Percentiles rank a stretch among this genome's conserved stretches.
Evolutionary conservation across 176 grass and related monocot species (phyloP).

Genomic region (Phoenix dactylifera): DNA sequence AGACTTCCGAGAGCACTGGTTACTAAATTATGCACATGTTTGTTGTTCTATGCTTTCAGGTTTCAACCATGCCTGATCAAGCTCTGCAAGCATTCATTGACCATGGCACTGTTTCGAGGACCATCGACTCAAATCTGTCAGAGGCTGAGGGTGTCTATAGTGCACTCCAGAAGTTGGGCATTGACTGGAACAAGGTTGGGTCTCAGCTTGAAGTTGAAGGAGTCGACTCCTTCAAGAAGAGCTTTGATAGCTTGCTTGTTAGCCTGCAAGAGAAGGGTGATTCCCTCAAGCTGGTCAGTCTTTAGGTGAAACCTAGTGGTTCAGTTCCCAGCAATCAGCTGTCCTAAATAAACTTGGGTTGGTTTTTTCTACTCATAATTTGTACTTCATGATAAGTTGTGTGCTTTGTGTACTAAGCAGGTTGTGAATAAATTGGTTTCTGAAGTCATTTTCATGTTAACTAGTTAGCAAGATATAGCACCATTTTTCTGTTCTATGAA

Average conservation of each 20-base stretch:
- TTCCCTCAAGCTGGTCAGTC: slow-evolving; percentile 45
- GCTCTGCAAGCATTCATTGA: slow-evolving; percentile 80
- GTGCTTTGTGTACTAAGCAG: too few species aligned
- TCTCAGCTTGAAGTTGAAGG: slow-evolving; percentile 83
- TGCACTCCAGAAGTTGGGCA: slow-evolving; percentile 88
- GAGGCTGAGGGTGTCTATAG: slow-evolving; percentile 84
- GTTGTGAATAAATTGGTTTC: too few species aligned
- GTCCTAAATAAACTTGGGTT: slow-evolving; percentile 17
- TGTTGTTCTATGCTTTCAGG: slow-evolving; percentile 38
- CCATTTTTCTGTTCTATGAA: too few species aligned
- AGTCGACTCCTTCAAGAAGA: slow-evolving; percentile 89
- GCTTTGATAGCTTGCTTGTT: slow-evolving; percentile 80
- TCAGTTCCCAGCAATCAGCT: neutral
- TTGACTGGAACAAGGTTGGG: slow-evolving; percentile 68
- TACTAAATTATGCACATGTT: too few species aligned
- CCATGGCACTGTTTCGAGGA: slow-evolving; percentile 77
- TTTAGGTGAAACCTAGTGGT: neutral
- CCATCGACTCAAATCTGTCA: slow-evolving; percentile 70
- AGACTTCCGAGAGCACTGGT: too few species aligned
- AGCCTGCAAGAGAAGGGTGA: slow-evolving; percentile 81
- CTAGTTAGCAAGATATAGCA: too few species aligned
- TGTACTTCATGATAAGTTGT: neutral
- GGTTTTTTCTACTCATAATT: too few species aligned
- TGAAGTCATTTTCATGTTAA: too few species aligned
- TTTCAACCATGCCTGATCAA: slow-evolving; percentile 97